A percentile compares a stretch with the other conserved stretches of the same genome.
These are phyloP conservation scores for Tympanopsis confertula DNA, from an alignment of 2,329 filamentous ascomycete genomes.

Conservation along the genomic window DNA sequence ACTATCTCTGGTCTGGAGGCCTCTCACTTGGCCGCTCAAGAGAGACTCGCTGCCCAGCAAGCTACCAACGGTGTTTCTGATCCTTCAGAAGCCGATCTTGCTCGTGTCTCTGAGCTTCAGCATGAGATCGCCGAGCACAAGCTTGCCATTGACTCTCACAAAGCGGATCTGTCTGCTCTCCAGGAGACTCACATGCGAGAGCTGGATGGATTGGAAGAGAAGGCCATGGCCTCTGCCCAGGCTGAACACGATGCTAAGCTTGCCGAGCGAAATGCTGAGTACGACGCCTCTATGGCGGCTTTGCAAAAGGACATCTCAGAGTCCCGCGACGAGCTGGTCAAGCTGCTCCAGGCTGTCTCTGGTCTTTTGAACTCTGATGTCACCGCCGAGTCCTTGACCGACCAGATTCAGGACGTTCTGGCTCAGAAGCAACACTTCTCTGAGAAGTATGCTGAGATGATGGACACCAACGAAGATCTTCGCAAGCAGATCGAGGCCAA, in stretches of 20 bases:
- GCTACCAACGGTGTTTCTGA: not conserved
- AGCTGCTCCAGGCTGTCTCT: conserved; percentile 51
- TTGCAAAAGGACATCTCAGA: conserved; percentile 52
- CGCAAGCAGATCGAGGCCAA: conserved; percentile 49
- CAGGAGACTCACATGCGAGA: conserved; percentile 53
- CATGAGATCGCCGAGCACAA: not conserved
- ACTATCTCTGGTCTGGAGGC: not conserved
- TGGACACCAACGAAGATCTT: conserved; percentile 42
- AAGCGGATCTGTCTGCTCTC: conserved; percentile 58
- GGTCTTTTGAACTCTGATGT: conserved; percentile 48
- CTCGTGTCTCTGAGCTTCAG: not conserved
- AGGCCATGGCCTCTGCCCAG: conserved; percentile 20
- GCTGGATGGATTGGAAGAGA: not conserved
- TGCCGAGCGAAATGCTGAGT: conserved; percentile 46
- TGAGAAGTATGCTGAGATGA: conserved; percentile 40
- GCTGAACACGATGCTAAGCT: conserved; percentile 59
- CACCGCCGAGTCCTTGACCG: conserved; percentile 55
- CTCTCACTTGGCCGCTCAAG: not conserved
- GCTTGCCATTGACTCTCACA: conserved; percentile 51
- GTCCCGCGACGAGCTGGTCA: conserved; percentile 54
- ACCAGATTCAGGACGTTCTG: conserved; percentile 53
- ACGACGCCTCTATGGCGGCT: conserved; percentile 30
- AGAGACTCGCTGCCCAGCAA: not conserved
- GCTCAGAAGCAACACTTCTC: conserved; percentile 44
- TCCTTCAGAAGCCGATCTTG: not conserved